Base-by-base conservation (phyloP, 106 monocot species). In the Triglochin maritima region DNA sequence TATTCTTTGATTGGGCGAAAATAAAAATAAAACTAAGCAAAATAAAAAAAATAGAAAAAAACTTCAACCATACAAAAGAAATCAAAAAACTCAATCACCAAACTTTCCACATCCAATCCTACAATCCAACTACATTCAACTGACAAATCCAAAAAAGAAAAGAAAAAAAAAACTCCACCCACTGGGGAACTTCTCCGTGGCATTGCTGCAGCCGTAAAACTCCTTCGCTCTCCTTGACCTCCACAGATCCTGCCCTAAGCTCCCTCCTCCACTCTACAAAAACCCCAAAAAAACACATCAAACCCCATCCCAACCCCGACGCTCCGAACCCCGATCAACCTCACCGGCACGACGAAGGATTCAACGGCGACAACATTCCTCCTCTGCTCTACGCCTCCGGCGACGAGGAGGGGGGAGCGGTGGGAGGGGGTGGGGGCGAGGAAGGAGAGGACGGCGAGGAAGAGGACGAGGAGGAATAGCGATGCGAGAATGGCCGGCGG, bases 121-220 rank as follows among this genome's bases (percentile, higher is more conserved):
- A 15, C 12, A 13, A 17, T 14, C 59, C 6, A 6, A 13, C 16
- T 59, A 13, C n/a, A 7, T 3, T 51, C 5, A 52, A 29, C 42
- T 16, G 50, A 17, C 29, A 17, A 44, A 50, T 51, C 66, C 7
- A 52, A 8, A 52, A 45, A 44, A 7, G 29, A 63, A 9, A 51
- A 46, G 47, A 46, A 57, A 56, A 17, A 17, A 55, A 67, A 12
- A 50, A 17, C 7, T 3, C 14, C 0, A 75, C 73, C 47, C 53
- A 94, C 94, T 87, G 65, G 74, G 68, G 76, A 90, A 90, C 42
- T 81, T 85, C 42, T 52, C 74, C 44, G 81, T 85, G 45, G 87
- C 72, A 69, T 90, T 89, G 74, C 89, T 81, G 71, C 94, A 95
- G 59, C 94, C 94, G 57, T 77, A 79, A 70, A 75, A 90, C 59